Base-by-base conservation (phyloP, 805 yeast genomes). In the Saccharomycopsis babjevae region DNA sequence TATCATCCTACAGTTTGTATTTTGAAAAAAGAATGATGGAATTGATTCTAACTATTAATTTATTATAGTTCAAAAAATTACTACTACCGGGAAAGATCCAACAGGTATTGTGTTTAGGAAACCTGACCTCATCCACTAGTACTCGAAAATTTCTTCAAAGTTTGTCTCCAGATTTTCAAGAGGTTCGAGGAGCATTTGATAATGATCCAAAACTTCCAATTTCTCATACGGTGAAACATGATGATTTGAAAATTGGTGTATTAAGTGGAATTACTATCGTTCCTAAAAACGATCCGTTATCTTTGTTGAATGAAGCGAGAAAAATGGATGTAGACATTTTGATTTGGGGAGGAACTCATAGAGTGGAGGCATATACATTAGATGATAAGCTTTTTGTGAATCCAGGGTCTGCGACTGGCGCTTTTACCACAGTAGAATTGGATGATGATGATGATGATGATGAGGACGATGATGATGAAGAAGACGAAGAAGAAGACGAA, bases 331-430 rank as follows among this genome's bases (percentile, higher is more conserved):
- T 89, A 46, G 98, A 94, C 72, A 81, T 94, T 5, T 76, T 94
- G 66, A 77, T 94, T 15, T 90, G 94, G 88, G 97, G 98, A 15
- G 96, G 97, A 0, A 87, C 96, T 1, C 96, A 90, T 70, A 83
- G 84, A 65, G 96, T 90, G 4, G 98, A 93, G 69, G 97, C 97
- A 0, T 93, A 91, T 69, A 88, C 94, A 10, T 75, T 92, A 61
- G 98, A 91, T 66, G 96, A 96, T 25, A 89, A 89, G 72, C 89
- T 92, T 71, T 94, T 94, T 69, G 80, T 94, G n/a, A 93, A 89
- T 71, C 98, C 99, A 0, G 99, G 99, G 0, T 87, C 96, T 69
- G 96, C 96, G 50, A 92, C 97, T 0, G 99, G 99, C 30, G 97
- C 97, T 0, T 83, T 80, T 66, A 79, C 80, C 52, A 80, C 88